Conservation (phyloP, 768 basidiomycete species). For the Clathrus columnatus region DNA sequence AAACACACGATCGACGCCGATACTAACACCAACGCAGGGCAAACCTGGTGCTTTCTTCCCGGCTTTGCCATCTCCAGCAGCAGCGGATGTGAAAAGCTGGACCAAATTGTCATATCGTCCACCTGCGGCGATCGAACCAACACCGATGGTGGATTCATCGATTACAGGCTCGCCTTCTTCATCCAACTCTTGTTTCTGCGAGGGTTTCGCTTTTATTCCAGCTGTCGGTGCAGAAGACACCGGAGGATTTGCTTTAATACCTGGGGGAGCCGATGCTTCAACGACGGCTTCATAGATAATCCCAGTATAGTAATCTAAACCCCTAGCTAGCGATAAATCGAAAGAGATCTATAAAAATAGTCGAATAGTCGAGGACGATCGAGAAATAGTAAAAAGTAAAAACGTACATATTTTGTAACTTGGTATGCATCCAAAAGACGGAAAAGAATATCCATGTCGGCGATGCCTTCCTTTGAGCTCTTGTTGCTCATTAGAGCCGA, state of each 20-base stretch:
- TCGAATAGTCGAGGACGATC: not conserved
- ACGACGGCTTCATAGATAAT: constrained; percentile 96
- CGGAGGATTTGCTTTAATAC: constrained; percentile 36
- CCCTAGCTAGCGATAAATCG: constrained; percentile 94
- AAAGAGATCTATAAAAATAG: constrained; percentile 65
- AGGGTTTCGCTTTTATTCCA: constrained; percentile 27
- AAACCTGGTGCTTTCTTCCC: constrained; percentile 42
- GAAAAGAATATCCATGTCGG: constrained; percentile 83
- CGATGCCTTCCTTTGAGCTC: constrained; percentile 71
- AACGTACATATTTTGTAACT: constrained; percentile 61
- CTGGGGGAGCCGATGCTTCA: constrained; percentile 88
- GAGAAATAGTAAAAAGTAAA: not conserved
- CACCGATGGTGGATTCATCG: constrained; percentile 89
- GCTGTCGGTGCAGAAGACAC: not conserved
- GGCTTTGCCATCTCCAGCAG: constrained; percentile 63
- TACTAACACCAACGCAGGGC: constrained; percentile 88
- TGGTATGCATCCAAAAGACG: constrained; percentile 72
- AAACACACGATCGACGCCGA: constrained; percentile 91
- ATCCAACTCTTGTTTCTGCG: constrained; percentile 22
- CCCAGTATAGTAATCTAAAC: constrained; percentile 97
- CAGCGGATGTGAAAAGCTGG: constrained; percentile 78
- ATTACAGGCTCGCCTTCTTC: constrained; percentile 61
- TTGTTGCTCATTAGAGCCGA: constrained; percentile 54
- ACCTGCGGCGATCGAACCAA: constrained; percentile 98
- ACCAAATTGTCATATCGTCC: constrained; percentile 96